A percentile compares a stretch with the other conserved stretches of the same genome.
Conservation (phyloP, 441 rosid species). For the Erodium chrysanthum region DNA sequence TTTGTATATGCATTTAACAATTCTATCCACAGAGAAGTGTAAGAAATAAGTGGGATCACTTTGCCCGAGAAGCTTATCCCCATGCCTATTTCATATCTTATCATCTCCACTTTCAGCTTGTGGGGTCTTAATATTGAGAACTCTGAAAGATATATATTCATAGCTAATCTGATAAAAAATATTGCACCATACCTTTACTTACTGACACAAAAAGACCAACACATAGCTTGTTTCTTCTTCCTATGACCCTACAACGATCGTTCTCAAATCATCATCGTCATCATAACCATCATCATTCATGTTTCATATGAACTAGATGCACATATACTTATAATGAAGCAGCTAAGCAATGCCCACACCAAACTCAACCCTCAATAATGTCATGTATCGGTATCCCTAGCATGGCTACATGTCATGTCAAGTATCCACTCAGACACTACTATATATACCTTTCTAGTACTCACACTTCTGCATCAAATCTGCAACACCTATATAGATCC, state of each 20-base stretch:
- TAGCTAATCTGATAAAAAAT: conserved; percentile 16
- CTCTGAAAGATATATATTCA: conserved; percentile 23
- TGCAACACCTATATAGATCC: background rate
- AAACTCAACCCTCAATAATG: conserved; percentile 15
- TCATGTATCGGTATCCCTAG: background rate
- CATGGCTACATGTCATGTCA: conserved; percentile 31
- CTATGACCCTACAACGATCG: conserved; percentile 10
- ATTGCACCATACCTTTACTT: conserved; percentile 19
- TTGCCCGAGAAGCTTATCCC: conserved; percentile 57
- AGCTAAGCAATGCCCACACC: conserved; percentile 24
- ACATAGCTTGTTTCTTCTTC: background rate
- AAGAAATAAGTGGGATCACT: conserved; percentile 32
- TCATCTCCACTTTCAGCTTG: conserved; percentile 43
- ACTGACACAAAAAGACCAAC: background rate
- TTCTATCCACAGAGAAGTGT: background rate
- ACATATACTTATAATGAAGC: conserved; percentile 11
- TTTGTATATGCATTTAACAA: background rate
- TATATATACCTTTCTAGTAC: conserved; percentile 33
- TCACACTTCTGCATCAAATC: conserved; percentile 16
- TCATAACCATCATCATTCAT: conserved; percentile 38
- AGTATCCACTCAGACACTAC: conserved; percentile 12
- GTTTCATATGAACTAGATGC: conserved; percentile 34
- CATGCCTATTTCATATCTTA: conserved; percentile 53
- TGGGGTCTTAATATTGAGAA: conserved; percentile 45
- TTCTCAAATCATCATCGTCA: background rate